A percentile compares a stretch with the other conserved stretches of the same genome.
These are phyloP conservation scores for Myxozyma geophila DNA, from an alignment of 805 yeast genomes.

Conservation along the genomic window DNA sequence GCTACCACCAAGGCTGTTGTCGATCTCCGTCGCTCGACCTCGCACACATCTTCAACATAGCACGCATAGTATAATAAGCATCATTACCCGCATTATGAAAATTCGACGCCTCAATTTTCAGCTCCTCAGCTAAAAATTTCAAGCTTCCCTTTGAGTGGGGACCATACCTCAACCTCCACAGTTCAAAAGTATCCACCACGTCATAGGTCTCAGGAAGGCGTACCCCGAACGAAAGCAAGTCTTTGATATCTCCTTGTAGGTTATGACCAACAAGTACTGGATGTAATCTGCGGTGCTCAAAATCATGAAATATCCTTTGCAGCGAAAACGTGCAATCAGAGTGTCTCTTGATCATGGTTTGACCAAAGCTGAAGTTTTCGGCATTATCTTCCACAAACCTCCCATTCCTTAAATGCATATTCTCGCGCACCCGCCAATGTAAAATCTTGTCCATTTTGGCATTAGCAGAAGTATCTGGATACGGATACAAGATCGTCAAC, in stretches of 20 bases:
- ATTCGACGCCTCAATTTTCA: conserved; percentile 17
- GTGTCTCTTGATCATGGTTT: conserved; percentile 9
- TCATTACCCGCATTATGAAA: conserved; percentile 37
- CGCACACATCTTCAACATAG: conserved; percentile 11
- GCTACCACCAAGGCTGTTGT: neutral
- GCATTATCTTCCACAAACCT: conserved; percentile 21
- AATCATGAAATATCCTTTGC: neutral
- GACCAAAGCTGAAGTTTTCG: conserved; percentile 25
- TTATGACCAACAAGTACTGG: conserved; percentile 31
- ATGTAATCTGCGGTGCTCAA: neutral
- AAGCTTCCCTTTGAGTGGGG: conserved; percentile 5
- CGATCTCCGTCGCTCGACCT: neutral
- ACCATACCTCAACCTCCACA: conserved; percentile 16
- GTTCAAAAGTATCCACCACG: conserved; percentile 10
- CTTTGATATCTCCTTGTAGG: conserved; percentile 17
- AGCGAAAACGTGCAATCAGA: conserved; percentile 4
- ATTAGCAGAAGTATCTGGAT: neutral
- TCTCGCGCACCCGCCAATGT: conserved; percentile 9
- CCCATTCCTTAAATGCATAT: conserved; percentile 21
- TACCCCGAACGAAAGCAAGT: conserved; percentile 7
- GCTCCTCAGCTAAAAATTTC: neutral
- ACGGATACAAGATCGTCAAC: conserved; percentile 13
- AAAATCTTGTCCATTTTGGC: conserved; percentile 10
- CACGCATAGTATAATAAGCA: conserved; percentile 32
- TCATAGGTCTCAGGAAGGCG: conserved; percentile 1